Conservation (phyloP, 257 asterid species). For the Nicotiana attenuata region DNA sequence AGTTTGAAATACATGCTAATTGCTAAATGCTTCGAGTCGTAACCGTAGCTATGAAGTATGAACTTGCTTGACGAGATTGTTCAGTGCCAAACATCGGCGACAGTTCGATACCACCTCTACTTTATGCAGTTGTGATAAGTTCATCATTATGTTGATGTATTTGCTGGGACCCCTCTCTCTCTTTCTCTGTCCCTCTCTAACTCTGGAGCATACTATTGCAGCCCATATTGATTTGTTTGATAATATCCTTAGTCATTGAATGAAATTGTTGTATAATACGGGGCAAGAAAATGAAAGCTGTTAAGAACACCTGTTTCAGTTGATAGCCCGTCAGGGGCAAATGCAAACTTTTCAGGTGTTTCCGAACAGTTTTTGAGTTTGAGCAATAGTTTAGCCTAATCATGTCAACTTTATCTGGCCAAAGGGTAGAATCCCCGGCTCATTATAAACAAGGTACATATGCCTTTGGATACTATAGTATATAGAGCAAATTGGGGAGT, state of each 20-base stretch:
- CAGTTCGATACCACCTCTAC: not conserved
- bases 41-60: not conserved
- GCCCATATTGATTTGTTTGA: not conserved
- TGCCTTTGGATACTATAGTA: not conserved
- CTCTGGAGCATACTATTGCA: not conserved
- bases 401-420: not conserved
- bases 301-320: not conserved
- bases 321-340: not conserved
- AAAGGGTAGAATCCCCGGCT: not conserved
- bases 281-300: conserved; percentile 4
- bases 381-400: not conserved
- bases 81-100: not conserved
- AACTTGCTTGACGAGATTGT: not conserved
- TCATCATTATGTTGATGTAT: not conserved
- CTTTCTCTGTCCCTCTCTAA: not conserved
- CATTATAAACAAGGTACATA: not conserved
- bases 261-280: not conserved
- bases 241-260: not conserved
- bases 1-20: not conserved
- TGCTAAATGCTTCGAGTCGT: not conserved
- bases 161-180: not conserved
- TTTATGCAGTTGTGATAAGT: not conserved
- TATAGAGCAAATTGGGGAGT: not conserved
- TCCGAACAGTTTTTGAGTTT: not conserved
- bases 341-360: not conserved